A percentile compares a stretch with the other conserved stretches of the same genome.
phyloP scores from a whole-genome alignment of 805 yeast species.

The Candida awuae region DNA sequence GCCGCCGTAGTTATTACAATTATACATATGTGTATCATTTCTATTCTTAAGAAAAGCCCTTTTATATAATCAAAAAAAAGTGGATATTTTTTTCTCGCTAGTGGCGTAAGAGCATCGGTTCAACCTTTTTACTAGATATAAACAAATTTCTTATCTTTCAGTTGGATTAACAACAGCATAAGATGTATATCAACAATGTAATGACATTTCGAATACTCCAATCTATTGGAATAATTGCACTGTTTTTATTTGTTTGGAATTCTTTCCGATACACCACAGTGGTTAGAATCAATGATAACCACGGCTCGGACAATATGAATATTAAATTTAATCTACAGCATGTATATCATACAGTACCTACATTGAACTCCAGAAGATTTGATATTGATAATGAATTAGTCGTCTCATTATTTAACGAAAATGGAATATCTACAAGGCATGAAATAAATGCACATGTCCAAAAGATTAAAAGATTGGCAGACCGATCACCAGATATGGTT shows the following conservation, averaged over 20 bases:
- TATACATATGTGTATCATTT: neutral
- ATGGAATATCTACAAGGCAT: slow-evolving; percentile 12
- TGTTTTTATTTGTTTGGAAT: neutral
- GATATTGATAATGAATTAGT: slow-evolving; percentile 1
- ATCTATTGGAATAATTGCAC: neutral
- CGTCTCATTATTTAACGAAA: neutral
- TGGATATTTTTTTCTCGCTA: no score
- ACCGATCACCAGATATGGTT: slow-evolving; percentile 51
- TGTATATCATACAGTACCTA: slow-evolving; percentile 3
- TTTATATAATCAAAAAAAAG: no score
- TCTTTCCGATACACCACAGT: neutral
- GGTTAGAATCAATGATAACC: neutral
- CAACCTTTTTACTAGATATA: no score
- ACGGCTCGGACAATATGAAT: neutral
- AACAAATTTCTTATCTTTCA: no score
- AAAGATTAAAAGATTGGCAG: slow-evolving; percentile 30
- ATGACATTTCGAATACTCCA: neutral
- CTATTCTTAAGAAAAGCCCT: no score
- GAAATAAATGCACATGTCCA: slow-evolving; percentile 12
- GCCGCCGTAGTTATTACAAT: no score
- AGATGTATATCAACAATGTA: no score
- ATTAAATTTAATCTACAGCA: slow-evolving; percentile 6
- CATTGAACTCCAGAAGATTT: neutral
- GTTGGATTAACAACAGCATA: no score
- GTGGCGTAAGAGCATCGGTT: no score